Conservation (phyloP, 192 early-diverging fungal genomes). For the Podila horticola region DNA sequence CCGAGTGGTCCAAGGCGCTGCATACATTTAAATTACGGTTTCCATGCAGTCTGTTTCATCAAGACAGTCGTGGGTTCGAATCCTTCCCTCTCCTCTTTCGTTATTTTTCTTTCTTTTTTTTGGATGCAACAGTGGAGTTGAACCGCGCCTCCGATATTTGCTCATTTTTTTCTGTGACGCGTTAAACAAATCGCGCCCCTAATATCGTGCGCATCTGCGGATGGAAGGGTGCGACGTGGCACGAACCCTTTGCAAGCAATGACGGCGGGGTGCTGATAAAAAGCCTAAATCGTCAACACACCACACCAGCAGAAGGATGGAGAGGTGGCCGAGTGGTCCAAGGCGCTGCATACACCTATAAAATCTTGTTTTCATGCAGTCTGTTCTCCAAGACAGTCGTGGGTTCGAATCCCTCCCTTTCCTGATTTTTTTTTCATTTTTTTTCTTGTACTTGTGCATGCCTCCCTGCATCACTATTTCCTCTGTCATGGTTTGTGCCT, state of each 20-base stretch:
- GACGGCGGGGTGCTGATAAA: too few species aligned
- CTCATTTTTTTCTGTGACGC: too few species aligned
- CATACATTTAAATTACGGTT: background rate
- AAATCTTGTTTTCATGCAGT: background rate
- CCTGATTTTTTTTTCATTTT: background rate
- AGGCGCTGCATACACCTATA: background rate
- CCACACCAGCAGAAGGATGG: background rate
- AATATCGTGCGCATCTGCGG: too few species aligned
- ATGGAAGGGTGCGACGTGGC: too few species aligned
- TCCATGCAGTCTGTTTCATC: background rate
- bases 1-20: conserved; percentile 1
- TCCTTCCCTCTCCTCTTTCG: background rate
- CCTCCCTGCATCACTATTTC: too few species aligned
- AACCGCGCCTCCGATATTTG: too few species aligned
- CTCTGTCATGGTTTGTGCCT: too few species aligned
- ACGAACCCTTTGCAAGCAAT: too few species aligned
- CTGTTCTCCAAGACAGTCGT: background rate
- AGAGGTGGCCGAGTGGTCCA: background rate
- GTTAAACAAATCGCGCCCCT: too few species aligned
- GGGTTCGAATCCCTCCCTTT: conserved; percentile 2
- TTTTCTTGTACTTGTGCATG: background rate
- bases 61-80: conserved; percentile 1
- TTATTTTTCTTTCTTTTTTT: background rate
- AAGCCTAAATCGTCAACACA: too few species aligned
- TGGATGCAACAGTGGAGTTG: background rate